Percentiles rank a stretch among this genome's conserved stretches.
Evolutionary conservation across 176 grass and related monocot species (phyloP).

Genomic region (Juncus effusus): DNA sequence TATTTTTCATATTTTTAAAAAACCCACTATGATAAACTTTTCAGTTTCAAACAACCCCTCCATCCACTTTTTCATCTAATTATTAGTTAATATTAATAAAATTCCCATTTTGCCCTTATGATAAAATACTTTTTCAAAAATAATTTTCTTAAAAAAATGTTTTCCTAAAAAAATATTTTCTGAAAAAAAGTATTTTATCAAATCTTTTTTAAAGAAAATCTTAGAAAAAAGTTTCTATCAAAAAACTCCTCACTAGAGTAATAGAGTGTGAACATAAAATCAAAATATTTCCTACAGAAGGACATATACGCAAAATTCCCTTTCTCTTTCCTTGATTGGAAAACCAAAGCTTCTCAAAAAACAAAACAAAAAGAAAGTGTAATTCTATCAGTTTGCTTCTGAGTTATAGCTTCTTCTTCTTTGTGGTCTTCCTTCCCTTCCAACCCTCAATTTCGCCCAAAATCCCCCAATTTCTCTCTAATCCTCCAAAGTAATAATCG

Average conservation of each 20-base stretch:
- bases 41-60: no score
- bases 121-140: no score
- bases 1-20: no score
- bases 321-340: conserved; percentile 7
- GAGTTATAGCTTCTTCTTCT: not conserved
- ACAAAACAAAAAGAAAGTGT: no score
- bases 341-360: not conserved
- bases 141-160: no score
- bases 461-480: conserved; percentile 17
- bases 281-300: conserved; percentile 1
- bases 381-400: conserved; percentile 2
- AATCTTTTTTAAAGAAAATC: not conserved
- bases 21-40: no score
- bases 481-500: not conserved
- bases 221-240: not conserved
- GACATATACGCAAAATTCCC: conserved; percentile 4
- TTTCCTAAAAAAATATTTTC: no score
- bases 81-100: no score
- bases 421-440: conserved; percentile 21
- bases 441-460: conserved; percentile 21
- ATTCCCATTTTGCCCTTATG: no score
- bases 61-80: no score
- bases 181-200: not conserved
- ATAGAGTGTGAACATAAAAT: not conserved
- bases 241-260: not conserved